These are phyloP conservation scores for Babjeviella inositovora DNA, from an alignment of 805 yeast genomes.

Conservation along the genomic window DNA sequence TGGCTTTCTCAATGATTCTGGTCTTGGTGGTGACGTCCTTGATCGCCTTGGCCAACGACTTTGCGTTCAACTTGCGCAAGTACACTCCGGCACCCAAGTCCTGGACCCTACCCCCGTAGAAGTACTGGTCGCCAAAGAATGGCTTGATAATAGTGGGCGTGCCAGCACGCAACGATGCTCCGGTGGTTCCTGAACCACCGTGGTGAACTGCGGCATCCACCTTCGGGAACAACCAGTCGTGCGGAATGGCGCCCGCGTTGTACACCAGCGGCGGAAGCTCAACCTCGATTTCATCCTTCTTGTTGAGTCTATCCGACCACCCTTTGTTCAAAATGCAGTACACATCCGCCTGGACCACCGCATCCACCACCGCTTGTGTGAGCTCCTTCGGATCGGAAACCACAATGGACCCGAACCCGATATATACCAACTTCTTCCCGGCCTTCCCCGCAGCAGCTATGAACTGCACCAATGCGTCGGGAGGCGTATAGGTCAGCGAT, in stretches of 20 bases:
- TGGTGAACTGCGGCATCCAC: constrained; percentile 94
- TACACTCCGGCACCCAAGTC: constrained; percentile 78
- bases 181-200: constrained; percentile 96
- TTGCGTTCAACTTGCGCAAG: constrained; percentile 49
- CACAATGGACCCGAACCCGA: constrained; percentile 93
- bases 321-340: constrained; percentile 84
- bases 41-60: constrained; percentile 51
- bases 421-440: constrained; percentile 63
- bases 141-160: constrained; percentile 86
- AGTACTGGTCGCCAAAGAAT: constrained; percentile 92
- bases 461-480: constrained; percentile 37
- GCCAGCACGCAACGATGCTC: constrained; percentile 78
- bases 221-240: constrained; percentile 85
- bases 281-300: constrained; percentile 16
- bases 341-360: constrained; percentile 69
- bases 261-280: constrained; percentile 52
- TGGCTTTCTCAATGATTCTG: constrained; percentile 55
- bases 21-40: constrained; percentile 50
- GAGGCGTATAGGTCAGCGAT: constrained; percentile 36
- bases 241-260: constrained; percentile 66
- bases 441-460: constrained; percentile 43
- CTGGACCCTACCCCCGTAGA: constrained; percentile 76
- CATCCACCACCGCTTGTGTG: constrained; percentile 64
- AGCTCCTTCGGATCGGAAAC: constrained; percentile 69
- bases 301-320: constrained; percentile 67